Evolutionary conservation across 202 grass and related monocot species (phyloP).

Genomic region (Setaria italica): DNA sequence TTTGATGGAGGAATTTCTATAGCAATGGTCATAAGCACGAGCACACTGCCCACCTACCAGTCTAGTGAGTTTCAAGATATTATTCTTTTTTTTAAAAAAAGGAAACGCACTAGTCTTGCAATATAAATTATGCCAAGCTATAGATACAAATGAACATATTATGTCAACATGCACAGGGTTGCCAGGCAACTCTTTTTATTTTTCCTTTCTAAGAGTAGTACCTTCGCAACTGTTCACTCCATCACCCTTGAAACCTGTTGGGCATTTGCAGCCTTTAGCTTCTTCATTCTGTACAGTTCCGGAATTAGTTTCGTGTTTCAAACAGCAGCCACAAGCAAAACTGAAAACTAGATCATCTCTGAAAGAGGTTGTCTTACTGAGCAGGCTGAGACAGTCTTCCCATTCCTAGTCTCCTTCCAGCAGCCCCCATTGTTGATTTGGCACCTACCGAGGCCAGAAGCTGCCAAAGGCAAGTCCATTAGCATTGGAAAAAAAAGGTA

Average conservation of each 20-base stretch:
- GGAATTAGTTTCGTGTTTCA: slow-evolving; percentile 28
- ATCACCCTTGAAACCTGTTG: slow-evolving; percentile 73
- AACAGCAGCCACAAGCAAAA: slow-evolving; percentile 20
- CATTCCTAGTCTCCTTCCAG: slow-evolving; percentile 77
- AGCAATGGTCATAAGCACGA: neutral
- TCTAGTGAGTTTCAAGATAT: neutral
- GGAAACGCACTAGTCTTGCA: neutral
- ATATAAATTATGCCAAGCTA: slow-evolving; percentile 6
- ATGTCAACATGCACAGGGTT: neutral
- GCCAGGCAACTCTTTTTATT: neutral
- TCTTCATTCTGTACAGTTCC: slow-evolving; percentile 59
- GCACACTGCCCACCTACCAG: slow-evolving; percentile 23
- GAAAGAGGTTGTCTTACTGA: slow-evolving; percentile 63
- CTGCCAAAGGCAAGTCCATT: slow-evolving; percentile 50
- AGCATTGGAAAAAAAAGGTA: neutral
- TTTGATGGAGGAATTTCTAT: neutral
- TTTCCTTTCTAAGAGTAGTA: neutral
- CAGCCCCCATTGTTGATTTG: slow-evolving; percentile 89
- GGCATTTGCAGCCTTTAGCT: slow-evolving; percentile 82
- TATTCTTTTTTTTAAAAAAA: neutral
- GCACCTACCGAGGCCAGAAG: slow-evolving; percentile 82
- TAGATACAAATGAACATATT: neutral
- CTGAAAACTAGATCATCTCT: neutral
- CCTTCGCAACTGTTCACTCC: slow-evolving; percentile 74
- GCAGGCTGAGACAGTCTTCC: slow-evolving; percentile 73